Evolutionary conservation across 192 early-diverging fungal genomes (phyloP).

Genomic region (Phlyctochytrium bullatum): DNA sequence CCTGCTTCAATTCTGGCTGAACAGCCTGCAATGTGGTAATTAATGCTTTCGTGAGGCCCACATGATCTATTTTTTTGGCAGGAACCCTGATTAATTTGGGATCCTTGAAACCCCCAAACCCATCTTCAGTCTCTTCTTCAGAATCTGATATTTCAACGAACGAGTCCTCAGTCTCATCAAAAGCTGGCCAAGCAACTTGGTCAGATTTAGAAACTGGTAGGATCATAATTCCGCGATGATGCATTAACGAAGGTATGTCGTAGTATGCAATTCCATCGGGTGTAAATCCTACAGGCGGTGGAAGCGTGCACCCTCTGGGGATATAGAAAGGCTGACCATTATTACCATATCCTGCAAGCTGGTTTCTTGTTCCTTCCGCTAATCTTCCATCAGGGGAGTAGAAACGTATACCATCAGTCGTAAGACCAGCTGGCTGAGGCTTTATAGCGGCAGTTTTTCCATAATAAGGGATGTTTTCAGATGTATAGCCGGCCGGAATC

Average conservation of each 20-base stretch:
- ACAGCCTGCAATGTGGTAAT: conserved; percentile 33
- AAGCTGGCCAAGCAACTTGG: conserved; percentile 36
- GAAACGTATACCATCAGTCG: conserved; percentile 46
- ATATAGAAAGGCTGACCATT: conserved; percentile 56
- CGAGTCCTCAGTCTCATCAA: conserved; percentile 32
- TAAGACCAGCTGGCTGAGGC: conserved; percentile 48
- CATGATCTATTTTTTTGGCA: conserved; percentile 28
- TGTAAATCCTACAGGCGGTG: conserved; percentile 53
- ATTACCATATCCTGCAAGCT: conserved; percentile 56
- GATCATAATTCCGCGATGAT: conserved; percentile 48
- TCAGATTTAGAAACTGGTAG: conserved; percentile 29
- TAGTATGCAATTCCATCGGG: conserved; percentile 58
- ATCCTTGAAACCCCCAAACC: not conserved
- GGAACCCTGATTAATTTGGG: not conserved
- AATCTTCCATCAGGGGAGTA: conserved; percentile 43
- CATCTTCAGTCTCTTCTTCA: conserved; percentile 13
- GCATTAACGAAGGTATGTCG: conserved; percentile 52
- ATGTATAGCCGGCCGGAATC: conserved; percentile 49
- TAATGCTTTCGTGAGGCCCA: conserved; percentile 32
- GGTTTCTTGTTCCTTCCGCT: conserved; percentile 37
- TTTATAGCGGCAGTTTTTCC: conserved; percentile 47
- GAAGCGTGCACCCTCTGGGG: conserved; percentile 53
- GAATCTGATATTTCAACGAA: not conserved
- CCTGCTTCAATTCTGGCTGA: conserved; percentile 38
- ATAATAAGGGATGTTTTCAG: conserved; percentile 47